Percentiles rank a stretch among this genome's conserved stretches.
Evolutionary conservation across 768 basidiomycete species (phyloP).

Genomic region (Agaricus blazei): DNA sequence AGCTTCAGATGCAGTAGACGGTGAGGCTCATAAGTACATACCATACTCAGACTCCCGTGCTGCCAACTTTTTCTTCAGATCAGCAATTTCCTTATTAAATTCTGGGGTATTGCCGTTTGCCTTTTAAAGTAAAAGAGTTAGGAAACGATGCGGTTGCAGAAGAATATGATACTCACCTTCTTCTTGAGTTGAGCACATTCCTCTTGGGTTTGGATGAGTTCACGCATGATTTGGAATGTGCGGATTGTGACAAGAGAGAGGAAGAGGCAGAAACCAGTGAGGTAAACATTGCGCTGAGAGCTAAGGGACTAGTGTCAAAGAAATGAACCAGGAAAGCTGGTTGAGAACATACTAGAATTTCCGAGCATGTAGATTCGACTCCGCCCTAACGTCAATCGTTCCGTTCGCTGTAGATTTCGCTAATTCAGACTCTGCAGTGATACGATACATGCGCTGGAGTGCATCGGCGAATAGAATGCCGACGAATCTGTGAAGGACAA

Average conservation of each 20-base stretch:
- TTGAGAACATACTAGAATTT: constrained; percentile 77
- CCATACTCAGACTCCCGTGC: constrained; percentile 63
- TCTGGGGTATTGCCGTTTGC: constrained; percentile 27
- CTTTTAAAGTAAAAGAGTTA: constrained; percentile 10
- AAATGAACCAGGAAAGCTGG: neutral
- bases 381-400: constrained; percentile 63
- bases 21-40: constrained; percentile 22
- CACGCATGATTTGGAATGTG: constrained; percentile 87
- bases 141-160: neutral
- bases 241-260: constrained; percentile 92
- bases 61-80: constrained; percentile 65
- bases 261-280: constrained; percentile 93
- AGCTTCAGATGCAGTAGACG: neutral
- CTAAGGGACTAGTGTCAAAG: constrained; percentile 28
- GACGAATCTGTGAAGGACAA: constrained; percentile 52
- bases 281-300: constrained; percentile 86
- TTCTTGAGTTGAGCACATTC: constrained; percentile 82
- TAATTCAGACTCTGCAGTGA: constrained; percentile 64
- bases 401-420: constrained; percentile 53
- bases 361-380: constrained; percentile 85
- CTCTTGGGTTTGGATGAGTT: constrained; percentile 87
- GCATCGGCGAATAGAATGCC: constrained; percentile 88
- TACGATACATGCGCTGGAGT: constrained; percentile 86
- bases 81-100: constrained; percentile 51
- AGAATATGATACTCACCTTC: constrained; percentile 24